Evolutionary conservation across 75 land plant genomes (phyloP).

Genomic region (Gnetum montanum): DNA sequence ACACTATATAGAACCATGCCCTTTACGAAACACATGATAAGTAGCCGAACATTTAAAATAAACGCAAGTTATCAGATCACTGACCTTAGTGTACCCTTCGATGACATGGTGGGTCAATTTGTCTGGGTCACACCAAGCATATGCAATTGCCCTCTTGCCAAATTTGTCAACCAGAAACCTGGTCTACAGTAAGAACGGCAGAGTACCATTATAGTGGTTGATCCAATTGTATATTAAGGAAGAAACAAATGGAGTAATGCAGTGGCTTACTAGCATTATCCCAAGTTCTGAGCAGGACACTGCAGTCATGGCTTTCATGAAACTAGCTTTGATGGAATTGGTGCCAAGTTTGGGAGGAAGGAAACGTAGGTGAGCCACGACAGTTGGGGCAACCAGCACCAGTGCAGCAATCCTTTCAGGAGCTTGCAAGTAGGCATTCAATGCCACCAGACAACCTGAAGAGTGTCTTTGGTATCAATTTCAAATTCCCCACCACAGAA

Average conservation of each 20-base stretch:
- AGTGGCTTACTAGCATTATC: constrained; percentile 43
- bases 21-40: too few species aligned
- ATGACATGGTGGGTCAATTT: constrained; percentile 58
- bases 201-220: too few species aligned
- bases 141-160: constrained; percentile 46
- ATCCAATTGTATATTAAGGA: background rate
- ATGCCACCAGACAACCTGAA: constrained; percentile 84
- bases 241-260: background rate
- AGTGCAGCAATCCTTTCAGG: constrained; percentile 91
- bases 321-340: too few species aligned
- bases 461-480: constrained; percentile 60
- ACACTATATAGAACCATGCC: too few species aligned
- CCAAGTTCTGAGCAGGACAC: constrained; percentile 48
- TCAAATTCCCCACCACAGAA: background rate
- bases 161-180: constrained; percentile 64
- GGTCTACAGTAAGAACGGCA: constrained; percentile 38
- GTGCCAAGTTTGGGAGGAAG: too few species aligned
- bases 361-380: constrained; percentile 70
- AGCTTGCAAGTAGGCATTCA: constrained; percentile 72
- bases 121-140: constrained; percentile 65
- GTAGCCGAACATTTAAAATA: too few species aligned
- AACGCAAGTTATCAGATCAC: too few species aligned
- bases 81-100: constrained; percentile 93
- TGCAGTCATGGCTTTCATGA: constrained; percentile 31
- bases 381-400: constrained; percentile 86